Percentiles rank a stretch among this genome's conserved stretches.
These are phyloP conservation scores for Pyrrhoderma noxium DNA, from an alignment of 1,284 basidiomycete genomes.

Conservation along the genomic window DNA sequence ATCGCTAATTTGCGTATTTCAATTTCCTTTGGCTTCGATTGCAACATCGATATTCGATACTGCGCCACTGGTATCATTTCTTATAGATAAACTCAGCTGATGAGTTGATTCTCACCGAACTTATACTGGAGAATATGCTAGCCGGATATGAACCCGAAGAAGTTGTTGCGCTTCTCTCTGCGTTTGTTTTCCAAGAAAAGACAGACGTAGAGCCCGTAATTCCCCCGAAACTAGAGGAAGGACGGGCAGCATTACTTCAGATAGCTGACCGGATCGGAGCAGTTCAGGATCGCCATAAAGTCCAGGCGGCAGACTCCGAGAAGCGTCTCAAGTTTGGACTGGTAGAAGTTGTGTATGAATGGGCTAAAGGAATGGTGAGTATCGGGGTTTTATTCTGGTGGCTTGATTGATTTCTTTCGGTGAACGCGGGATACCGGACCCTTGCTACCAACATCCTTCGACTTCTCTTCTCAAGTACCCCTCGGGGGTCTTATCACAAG, in stretches of 20 bases:
- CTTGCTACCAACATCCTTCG: background rate
- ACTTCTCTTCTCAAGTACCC: background rate
- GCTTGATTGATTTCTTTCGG: background rate
- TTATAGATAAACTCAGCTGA: slow-evolving; percentile 92
- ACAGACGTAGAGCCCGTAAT: slow-evolving; percentile 82
- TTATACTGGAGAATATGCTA: slow-evolving; percentile 93
- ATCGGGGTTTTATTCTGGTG: no score
- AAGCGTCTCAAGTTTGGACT: slow-evolving; percentile 82
- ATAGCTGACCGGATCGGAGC: slow-evolving; percentile 81
- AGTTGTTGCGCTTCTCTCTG: slow-evolving; percentile 93
- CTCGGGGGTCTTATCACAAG: background rate
- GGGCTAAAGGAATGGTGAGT: slow-evolving; percentile 94
- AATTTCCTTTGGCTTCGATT: no score
- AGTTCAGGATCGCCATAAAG: slow-evolving; percentile 75
- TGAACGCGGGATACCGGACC: background rate
- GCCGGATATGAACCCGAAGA: slow-evolving; percentile 90
- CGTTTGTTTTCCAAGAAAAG: slow-evolving; percentile 98
- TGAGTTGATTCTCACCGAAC: slow-evolving; percentile 91
- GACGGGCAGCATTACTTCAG: slow-evolving; percentile 69
- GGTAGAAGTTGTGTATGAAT: slow-evolving; percentile 95
- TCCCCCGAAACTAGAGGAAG: slow-evolving; percentile 70
- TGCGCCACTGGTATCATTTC: no score
- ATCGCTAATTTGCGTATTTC: no score
- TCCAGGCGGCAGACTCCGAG: slow-evolving; percentile 57
- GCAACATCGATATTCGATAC: no score